Conservation (phyloP, 1,284 basidiomycete genomes). For the Ganoderma leucocontextum region DNA sequence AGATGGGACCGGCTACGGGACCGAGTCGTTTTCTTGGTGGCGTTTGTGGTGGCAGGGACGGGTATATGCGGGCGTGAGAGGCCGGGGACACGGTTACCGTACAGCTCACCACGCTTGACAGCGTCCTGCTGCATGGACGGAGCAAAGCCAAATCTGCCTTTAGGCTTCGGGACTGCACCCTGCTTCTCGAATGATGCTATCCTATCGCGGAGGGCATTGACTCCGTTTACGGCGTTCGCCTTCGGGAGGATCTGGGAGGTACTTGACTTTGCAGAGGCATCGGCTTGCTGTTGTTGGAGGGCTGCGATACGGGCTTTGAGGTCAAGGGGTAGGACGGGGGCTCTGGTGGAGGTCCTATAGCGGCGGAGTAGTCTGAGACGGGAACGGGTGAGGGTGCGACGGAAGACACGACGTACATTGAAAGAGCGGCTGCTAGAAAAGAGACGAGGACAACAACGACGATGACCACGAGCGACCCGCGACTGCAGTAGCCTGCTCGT, state of each 20-base stretch:
- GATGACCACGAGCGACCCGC: slow-evolving; percentile 45
- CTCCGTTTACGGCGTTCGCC: slow-evolving; percentile 43
- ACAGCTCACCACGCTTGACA: slow-evolving; percentile 66
- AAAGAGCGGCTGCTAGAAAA: slow-evolving; percentile 34
- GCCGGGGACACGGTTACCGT: slow-evolving; percentile 73
- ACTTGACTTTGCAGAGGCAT: slow-evolving; percentile 24
- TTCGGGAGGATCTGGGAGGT: slow-evolving; percentile 40
- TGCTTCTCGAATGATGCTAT: slow-evolving; percentile 82
- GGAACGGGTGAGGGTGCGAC: slow-evolving; percentile 12
- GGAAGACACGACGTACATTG: slow-evolving; percentile 34
- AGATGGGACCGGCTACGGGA: slow-evolving; percentile 21
- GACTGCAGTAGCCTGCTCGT: slow-evolving; percentile 42
- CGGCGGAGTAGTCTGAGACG: slow-evolving; percentile 20
- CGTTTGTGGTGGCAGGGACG: slow-evolving; percentile 24
- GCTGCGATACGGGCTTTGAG: slow-evolving; percentile 82
- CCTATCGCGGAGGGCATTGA: slow-evolving; percentile 66
- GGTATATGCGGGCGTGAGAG: slow-evolving; percentile 41
- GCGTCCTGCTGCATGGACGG: slow-evolving; percentile 59
- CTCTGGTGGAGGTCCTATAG: slow-evolving; percentile 44
- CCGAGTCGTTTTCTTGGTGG: slow-evolving; percentile 18
- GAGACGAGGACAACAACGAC: slow-evolving; percentile 32
- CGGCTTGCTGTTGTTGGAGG: slow-evolving; percentile 66
- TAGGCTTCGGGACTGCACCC: slow-evolving; percentile 76
- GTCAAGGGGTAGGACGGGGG: slow-evolving; percentile 58
- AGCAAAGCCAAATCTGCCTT: slow-evolving; percentile 76